Conservation (phyloP, 371 early-diverging fungal genomes). For the Batrachochytrium dendrobatidis region DNA sequence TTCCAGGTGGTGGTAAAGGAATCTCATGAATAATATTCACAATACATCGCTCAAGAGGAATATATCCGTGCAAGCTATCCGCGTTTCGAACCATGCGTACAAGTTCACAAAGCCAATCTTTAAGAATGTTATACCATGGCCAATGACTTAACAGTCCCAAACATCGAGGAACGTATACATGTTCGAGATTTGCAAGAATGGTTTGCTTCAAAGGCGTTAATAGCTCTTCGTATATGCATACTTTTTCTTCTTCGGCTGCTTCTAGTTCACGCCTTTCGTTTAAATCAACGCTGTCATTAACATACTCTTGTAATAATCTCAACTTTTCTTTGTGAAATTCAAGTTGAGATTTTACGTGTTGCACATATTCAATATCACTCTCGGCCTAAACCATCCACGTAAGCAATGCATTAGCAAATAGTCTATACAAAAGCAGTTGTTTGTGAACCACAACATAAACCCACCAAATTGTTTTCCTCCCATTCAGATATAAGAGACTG, state of each 20-base stretch:
- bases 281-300: neutral
- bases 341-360: slow-evolving; percentile 35
- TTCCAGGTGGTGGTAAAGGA: slow-evolving; percentile 74
- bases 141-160: slow-evolving; percentile 64
- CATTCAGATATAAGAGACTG: slow-evolving; percentile 44
- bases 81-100: slow-evolving; percentile 50
- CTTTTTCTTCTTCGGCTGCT: slow-evolving; percentile 54
- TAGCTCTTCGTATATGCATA: slow-evolving; percentile 56
- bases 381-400: slow-evolving; percentile 6
- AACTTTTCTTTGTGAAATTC: slow-evolving; percentile 30
- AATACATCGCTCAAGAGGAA: slow-evolving; percentile 16
- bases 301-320: neutral
- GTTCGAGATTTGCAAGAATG: slow-evolving; percentile 47
- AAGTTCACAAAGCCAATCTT: slow-evolving; percentile 69
- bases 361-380: slow-evolving; percentile 37
- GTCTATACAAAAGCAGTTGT: neutral
- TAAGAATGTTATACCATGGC: slow-evolving; percentile 65
- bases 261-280: neutral
- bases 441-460: neutral
- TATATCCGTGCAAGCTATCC: neutral
- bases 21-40: slow-evolving; percentile 67
- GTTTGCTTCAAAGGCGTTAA: slow-evolving; percentile 54
- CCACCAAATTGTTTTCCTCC: slow-evolving; percentile 46
- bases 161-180: slow-evolving; percentile 64
- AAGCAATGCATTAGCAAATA: neutral